phyloP scores from a whole-genome alignment of 2,329 filamentous ascomycete species.

The Diaporthe vexans region DNA sequence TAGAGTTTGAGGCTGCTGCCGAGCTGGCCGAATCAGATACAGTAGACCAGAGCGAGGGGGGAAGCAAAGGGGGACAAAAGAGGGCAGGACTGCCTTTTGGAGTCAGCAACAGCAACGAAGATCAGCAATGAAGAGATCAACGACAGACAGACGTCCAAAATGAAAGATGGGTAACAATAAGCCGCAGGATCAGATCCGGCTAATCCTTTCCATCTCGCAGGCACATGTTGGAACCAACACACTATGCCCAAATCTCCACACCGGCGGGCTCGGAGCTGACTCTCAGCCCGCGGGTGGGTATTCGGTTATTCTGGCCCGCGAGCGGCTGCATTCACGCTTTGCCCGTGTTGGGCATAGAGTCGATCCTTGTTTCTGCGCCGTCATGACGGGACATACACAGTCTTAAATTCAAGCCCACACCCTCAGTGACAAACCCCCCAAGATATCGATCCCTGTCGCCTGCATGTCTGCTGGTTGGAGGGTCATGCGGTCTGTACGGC shows the following conservation, averaged over 20 bases:
- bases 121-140: not conserved
- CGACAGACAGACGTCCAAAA: not conserved
- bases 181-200: conserved; percentile 4
- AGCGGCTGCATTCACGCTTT: conserved; percentile 1
- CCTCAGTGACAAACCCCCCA: not conserved
- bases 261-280: conserved; percentile 30
- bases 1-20: conserved; percentile 31
- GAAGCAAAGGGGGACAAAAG: too few relatives aligned
- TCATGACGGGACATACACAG: not conserved
- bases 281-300: conserved; percentile 20
- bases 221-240: conserved; percentile 24
- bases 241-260: not conserved
- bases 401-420: not conserved
- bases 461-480: not conserved
- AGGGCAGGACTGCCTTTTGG: too few relatives aligned
- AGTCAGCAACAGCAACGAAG: not conserved
- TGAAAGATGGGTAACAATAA: conserved; percentile 1
- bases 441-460: not conserved
- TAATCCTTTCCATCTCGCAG: not conserved
- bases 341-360: conserved; percentile 25
- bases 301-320: too few relatives aligned
- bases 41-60: too few relatives aligned
- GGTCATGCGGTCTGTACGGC: conserved; percentile 9
- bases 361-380: conserved; percentile 25
- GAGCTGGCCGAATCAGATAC: conserved; percentile 23